Evolutionary conservation across 2,329 filamentous ascomycete genomes (phyloP).

Genomic region (Xylariaceae sp.): DNA sequence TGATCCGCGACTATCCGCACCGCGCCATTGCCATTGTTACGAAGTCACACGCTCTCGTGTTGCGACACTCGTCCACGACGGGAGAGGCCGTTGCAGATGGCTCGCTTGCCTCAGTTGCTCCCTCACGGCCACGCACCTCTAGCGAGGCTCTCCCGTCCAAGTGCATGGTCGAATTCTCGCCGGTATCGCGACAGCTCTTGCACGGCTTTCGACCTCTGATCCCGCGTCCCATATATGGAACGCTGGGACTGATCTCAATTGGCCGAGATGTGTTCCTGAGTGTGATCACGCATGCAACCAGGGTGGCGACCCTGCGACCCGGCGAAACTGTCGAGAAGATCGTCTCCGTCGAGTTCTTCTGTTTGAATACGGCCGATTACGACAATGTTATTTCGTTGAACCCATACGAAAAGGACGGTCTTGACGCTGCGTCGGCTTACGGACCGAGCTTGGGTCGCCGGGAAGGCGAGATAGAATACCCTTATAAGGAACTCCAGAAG

Average conservation of each 20-base stretch:
- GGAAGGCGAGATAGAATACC: slow-evolving; percentile 74
- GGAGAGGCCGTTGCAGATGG: slow-evolving; percentile 55
- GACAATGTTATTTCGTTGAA: slow-evolving; percentile 65
- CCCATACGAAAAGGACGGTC: slow-evolving; percentile 44
- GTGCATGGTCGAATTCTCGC: slow-evolving; percentile 85
- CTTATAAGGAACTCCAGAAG: slow-evolving; percentile 86
- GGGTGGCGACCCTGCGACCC: slow-evolving; percentile 75
- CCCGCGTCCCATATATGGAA: slow-evolving; percentile 72
- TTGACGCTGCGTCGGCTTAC: slow-evolving; percentile 45
- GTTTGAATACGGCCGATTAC: slow-evolving; percentile 79
- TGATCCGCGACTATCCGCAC: slow-evolving; percentile 80
- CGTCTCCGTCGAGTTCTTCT: slow-evolving; percentile 83
- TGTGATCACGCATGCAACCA: slow-evolving; percentile 73
- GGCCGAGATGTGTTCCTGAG: slow-evolving; percentile 84
- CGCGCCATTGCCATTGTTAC: slow-evolving; percentile 85
- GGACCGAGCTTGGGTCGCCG: slow-evolving; percentile 54
- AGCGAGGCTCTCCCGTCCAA: slow-evolving; percentile 47
- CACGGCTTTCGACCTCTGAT: slow-evolving; percentile 72
- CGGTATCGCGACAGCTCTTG: slow-evolving; percentile 59
- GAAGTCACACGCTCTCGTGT: slow-evolving; percentile 71
- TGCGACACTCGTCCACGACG: slow-evolving; percentile 69
- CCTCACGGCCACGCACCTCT: slow-evolving; percentile 40
- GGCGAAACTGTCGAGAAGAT: slow-evolving; percentile 89
- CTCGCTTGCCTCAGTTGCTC: slow-evolving; percentile 50
- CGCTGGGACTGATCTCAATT: slow-evolving; percentile 79